phyloP scores from a whole-genome alignment of 2,329 filamentous ascomycete genomes.

The Colletotrichum liriopes region DNA sequence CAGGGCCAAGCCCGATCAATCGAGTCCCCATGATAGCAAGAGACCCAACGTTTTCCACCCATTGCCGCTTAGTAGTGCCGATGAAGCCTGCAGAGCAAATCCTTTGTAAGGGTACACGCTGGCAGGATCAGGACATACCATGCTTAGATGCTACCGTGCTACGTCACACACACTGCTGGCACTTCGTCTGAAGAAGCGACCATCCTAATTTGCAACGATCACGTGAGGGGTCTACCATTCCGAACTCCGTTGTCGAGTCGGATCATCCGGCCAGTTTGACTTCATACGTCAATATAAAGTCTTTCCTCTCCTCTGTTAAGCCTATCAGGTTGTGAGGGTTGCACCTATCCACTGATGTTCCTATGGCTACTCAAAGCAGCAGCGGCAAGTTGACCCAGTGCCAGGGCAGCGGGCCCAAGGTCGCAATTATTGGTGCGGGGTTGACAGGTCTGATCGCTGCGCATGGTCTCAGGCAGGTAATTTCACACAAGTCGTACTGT shows the following conservation, averaged over 20 bases:
- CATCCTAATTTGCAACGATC: background rate
- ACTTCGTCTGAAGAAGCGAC: slow-evolving; percentile 18
- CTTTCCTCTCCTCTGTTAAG: background rate
- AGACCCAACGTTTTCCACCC: background rate
- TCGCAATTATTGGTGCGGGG: slow-evolving; percentile 57
- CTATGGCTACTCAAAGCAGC: slow-evolving; percentile 12
- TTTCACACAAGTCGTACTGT: too few relatives aligned
- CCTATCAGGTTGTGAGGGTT: background rate
- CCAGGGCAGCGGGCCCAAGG: slow-evolving; percentile 40
- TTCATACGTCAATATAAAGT: background rate
- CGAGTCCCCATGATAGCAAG: background rate
- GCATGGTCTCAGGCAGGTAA: slow-evolving; percentile 55
- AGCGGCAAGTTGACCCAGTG: background rate
- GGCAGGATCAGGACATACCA: background rate
- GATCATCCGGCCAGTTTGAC: too few relatives aligned
- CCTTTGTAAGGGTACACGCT: background rate
- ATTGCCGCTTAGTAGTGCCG: background rate
- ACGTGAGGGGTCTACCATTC: background rate
- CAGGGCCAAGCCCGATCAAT: background rate
- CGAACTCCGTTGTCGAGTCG: background rate
- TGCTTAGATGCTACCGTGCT: slow-evolving; percentile 13
- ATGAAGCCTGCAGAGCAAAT: background rate
- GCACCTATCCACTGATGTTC: background rate
- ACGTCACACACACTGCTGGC: slow-evolving; percentile 9
- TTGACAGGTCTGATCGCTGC: slow-evolving; percentile 56